Evolutionary conservation across 108 stramenopile species (phyloP), one percentile per base, ranked within the genome.

Genomic region (Licmophora abbreviata): DNA sequence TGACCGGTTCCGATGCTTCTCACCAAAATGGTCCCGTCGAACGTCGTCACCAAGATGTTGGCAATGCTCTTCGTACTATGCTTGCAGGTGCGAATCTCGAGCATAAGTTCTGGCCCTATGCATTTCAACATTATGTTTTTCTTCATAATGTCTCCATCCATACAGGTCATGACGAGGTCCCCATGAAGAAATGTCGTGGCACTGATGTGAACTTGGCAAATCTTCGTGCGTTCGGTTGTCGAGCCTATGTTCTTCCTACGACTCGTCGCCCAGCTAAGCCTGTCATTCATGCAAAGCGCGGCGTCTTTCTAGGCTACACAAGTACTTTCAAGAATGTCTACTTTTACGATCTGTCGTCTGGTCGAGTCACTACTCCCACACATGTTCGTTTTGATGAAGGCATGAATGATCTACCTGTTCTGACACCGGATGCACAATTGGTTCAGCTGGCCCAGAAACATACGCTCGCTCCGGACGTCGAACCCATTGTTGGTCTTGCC

Each of bases 311-410:
- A 14, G 58, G 58, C 49, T 5, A 37, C 12, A 44, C 66, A 14
- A 2, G 24, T 5, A 71, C 70, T 18, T 56, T 52, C 12, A 49
- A 33, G 38, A 63, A 62, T 35, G 54, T 51, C 26, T 22, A 45
- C 5, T 68, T 29, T 27, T 62, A 33, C 17, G 67, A 68, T 26
- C 38, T n/a, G 14, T 32, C 31, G 24, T 54, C 28, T 23, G 20
- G 23, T 3, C 7, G 4, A 22, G 54, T 67, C 56, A 69, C 63
- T 17, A 58, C 52, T 52, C 56, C 61, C n/a, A 30, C 25, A 5
- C 69, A 71, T 50, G 63, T 29, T 24, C 29, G 21, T 23, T 71
- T 71, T 50, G 69, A 71, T 52, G 63, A 71, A 60, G 63, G 58
- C 25, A 54, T 71, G 50, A 69, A 69, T 33, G 68, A 69, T 24